These are phyloP conservation scores for Clitopilus passeckerianus DNA, from an alignment of 768 basidiomycete genomes.

Conservation along the genomic window DNA sequence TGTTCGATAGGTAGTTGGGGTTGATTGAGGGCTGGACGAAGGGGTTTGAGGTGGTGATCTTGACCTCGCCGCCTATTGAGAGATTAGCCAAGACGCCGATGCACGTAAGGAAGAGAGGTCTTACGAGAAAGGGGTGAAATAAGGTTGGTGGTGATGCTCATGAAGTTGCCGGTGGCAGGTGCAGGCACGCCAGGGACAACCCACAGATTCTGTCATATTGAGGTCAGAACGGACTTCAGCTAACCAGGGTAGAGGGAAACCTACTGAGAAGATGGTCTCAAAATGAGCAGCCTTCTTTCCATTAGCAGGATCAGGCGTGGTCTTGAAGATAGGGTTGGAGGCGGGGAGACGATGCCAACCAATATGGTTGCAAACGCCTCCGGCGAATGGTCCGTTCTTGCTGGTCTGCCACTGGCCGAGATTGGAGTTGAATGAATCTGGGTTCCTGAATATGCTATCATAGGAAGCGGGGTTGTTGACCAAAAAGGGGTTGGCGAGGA, in stretches of 20 bases:
- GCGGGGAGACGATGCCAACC: slow-evolving; percentile 23
- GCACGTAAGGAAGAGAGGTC: neutral
- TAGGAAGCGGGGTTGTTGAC: slow-evolving; percentile 5
- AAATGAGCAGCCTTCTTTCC: slow-evolving; percentile 29
- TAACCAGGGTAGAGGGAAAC: neutral
- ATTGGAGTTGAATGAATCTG: neutral
- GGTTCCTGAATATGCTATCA: slow-evolving; percentile 3
- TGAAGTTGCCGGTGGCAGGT: slow-evolving; percentile 7
- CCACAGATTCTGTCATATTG: slow-evolving; percentile 4
- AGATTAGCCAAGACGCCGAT: neutral
- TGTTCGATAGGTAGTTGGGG: slow-evolving; percentile 4
- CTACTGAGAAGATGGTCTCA: slow-evolving; percentile 27
- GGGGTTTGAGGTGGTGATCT: slow-evolving; percentile 4
- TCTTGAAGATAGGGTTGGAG: slow-evolving; percentile 22
- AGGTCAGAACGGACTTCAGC: neutral
- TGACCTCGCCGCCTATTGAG: slow-evolving; percentile 6
- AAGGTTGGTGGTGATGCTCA: slow-evolving; percentile 5
- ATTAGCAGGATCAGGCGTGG: slow-evolving; percentile 26
- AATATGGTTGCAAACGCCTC: slow-evolving; percentile 11
- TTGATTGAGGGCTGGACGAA: slow-evolving; percentile 7
- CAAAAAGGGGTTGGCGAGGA: slow-evolving; percentile 2
- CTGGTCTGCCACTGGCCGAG: slow-evolving; percentile 10
- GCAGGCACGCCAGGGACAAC: slow-evolving; percentile 5
- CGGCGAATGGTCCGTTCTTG: slow-evolving; percentile 17
- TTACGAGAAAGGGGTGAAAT: slow-evolving; percentile 6